Evolutionary conservation across 148 eudicot genomes (phyloP).

Genomic region (Euryodendron excelsum): DNA sequence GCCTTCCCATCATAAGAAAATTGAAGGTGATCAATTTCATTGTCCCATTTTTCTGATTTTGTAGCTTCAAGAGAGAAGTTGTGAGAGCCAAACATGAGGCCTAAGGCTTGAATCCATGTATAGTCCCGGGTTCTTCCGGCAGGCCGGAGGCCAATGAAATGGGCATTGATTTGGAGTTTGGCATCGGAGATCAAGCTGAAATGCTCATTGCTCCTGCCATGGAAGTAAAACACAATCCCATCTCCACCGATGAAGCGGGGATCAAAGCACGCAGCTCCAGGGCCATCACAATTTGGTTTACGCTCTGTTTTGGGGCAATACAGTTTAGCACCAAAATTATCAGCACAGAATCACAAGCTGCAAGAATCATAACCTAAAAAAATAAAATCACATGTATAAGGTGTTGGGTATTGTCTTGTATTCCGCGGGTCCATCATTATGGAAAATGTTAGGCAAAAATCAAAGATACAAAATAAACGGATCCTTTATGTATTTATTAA

Average conservation of each 20-base stretch:
- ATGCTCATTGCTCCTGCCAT: constrained; percentile 20
- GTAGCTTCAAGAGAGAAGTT: constrained; percentile 30
- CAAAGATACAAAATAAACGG: too few relatives aligned
- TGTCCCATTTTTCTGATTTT: constrained; percentile 25
- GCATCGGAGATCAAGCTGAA: constrained; percentile 15
- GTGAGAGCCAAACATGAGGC: constrained; percentile 23
- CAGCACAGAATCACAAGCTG: neutral
- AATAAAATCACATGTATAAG: too few relatives aligned
- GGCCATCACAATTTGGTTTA: constrained; percentile 16
- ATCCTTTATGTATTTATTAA: too few relatives aligned
- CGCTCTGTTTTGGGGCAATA: neutral
- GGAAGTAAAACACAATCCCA: constrained; percentile 24
- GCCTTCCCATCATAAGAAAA: constrained; percentile 20
- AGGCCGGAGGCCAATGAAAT: constrained; percentile 21
- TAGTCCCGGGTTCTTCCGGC: constrained; percentile 15
- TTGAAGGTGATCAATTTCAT: constrained; percentile 24
- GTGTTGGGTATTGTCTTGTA: too few relatives aligned
- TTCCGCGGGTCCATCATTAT: too few relatives aligned
- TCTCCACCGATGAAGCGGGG: constrained; percentile 24
- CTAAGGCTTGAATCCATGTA: constrained; percentile 26
- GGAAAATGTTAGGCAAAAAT: too few relatives aligned
- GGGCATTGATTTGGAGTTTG: constrained; percentile 19
- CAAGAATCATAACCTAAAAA: neutral
- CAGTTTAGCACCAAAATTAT: neutral
- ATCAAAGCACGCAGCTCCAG: constrained; percentile 22